Conservation (phyloP, 2,329 filamentous ascomycete species). For the Aureobasidium vineae region DNA sequence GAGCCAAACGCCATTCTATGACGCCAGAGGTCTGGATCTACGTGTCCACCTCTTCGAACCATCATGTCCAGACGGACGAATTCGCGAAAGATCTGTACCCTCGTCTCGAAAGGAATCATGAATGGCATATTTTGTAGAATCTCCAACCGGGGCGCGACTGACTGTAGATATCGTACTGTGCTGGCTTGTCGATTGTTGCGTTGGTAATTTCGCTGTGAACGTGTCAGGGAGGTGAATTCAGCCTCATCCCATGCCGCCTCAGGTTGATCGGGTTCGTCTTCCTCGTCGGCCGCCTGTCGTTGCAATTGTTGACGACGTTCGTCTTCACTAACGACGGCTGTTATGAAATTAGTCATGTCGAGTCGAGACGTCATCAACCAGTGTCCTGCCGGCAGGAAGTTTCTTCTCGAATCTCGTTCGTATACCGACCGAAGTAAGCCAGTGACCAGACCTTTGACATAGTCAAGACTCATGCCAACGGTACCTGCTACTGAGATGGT, state of each 20-base stretch:
- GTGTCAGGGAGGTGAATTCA: conserved; percentile 4
- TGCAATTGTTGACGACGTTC: conserved; percentile 69
- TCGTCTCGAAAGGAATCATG: conserved; percentile 86
- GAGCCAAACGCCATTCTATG: conserved; percentile 43
- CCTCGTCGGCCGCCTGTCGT: conserved; percentile 60
- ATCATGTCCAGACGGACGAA: conserved; percentile 82
- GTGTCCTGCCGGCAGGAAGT: conserved; percentile 77
- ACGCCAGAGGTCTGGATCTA: conserved; percentile 75
- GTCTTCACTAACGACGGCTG: conserved; percentile 83
- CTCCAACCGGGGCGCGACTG: conserved; percentile 81
- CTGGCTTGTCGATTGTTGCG: conserved; percentile 65
- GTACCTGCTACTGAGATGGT: conserved; percentile 56
- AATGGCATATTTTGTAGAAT: conserved; percentile 96
- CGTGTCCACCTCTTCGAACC: conserved; percentile 64
- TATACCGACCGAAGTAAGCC: conserved; percentile 83
- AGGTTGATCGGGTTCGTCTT: conserved; percentile 35
- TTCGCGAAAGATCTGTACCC: conserved; percentile 89
- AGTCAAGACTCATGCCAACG: conserved; percentile 71
- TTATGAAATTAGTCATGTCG: conserved; percentile 84
- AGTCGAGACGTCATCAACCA: conserved; percentile 92
- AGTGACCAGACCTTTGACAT: conserved; percentile 76
- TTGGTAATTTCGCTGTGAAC: conserved; percentile 37
- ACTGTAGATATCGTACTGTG: conserved; percentile 69
- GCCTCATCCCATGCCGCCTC: conserved; percentile 44
- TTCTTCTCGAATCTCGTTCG: conserved; percentile 84